Base-by-base conservation (phyloP, 2,329 filamentous ascomycete genomes). In the Calonectria hawksworthii region DNA sequence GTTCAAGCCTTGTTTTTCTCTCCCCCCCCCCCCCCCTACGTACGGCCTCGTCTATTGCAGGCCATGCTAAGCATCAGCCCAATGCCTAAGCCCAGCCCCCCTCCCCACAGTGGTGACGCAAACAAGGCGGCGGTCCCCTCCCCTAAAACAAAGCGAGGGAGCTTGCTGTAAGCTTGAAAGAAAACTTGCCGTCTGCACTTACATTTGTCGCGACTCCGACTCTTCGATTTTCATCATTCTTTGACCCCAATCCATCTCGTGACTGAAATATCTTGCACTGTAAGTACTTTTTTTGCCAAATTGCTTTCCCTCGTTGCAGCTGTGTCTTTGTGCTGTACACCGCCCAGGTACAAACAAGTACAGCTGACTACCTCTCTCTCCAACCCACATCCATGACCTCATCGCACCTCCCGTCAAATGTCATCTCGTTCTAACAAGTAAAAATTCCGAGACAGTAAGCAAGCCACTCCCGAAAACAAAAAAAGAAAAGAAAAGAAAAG, bases 351-450 rank as follows among this genome's bases (percentile, higher is more conserved):
- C 52, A 32, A 9, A 16, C 18, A 54, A 7, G 13, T 11, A 30
- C 52, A 28, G 28, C 16, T n/a, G n/a, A n/a, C n/a, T n/a, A n/a
- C n/a, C n/a, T 41, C 38, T 7, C 38, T 6, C 38, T n/a, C 52
- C 23, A 54, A 54, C 14, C 14, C 51, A 18, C 30, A 28, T 36
- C 66, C 11, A 69, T 69, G 68, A 70, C 68, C 68, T 70, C 68
- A 70, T 52, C 66, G 32, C 6, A 13, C 14, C 26, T 4, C 10
- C 9, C 13, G 8, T n/a, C 38, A 2, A 18, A 47, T 41, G 28
- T 34, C 16, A 21, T 16, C 63, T n/a, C 13, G 36, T 32, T 44
- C 66, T 59, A 18, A 54, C 54, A 44, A 38, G 36, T 38, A 38
- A 18, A 34, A 28, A 18, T 3, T 50, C 38, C 23, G 7, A 34